Percentiles rank a stretch among this genome's conserved stretches.
phyloP scores from a whole-genome alignment of 2,329 filamentous ascomycete species.

The Paraphaeosphaeria minitans region DNA sequence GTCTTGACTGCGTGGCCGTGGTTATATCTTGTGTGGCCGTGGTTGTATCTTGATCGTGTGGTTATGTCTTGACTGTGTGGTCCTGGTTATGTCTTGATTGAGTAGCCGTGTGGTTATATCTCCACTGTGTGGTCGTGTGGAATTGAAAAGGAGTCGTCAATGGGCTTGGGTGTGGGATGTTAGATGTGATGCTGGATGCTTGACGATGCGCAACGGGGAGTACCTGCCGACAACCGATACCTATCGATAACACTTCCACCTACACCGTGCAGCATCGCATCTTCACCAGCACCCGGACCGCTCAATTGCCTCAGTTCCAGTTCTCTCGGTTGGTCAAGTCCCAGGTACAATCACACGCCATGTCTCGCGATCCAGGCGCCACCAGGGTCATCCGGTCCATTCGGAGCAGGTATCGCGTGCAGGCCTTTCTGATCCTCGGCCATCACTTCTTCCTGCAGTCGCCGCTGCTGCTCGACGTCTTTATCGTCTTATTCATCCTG shows the following conservation, averaged over 20 bases:
- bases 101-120: neutral
- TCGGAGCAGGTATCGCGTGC: conserved; percentile 35
- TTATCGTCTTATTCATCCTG: conserved; percentile 42
- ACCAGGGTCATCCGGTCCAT: conserved; percentile 36
- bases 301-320: too few relatives aligned
- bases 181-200: too few relatives aligned
- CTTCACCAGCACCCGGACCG: neutral
- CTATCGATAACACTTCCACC: conserved; percentile 16
- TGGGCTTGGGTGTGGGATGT: neutral
- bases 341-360: conserved; percentile 7
- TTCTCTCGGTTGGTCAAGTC: conserved; percentile 12
- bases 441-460: conserved; percentile 43
- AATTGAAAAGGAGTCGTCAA: neutral
- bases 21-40: too few relatives aligned
- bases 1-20: conserved; percentile 12
- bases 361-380: conserved; percentile 22
- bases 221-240: conserved; percentile 14
- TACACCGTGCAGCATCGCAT: neutral
- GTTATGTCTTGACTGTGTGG: conserved; percentile 12
- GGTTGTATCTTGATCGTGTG: conserved; percentile 3
- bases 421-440: conserved; percentile 40
- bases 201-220: conserved; percentile 10
- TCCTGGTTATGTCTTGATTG: too few relatives aligned
- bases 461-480: conserved; percentile 38
- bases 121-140: conserved; percentile 9